phyloP scores from a whole-genome alignment of 2,329 filamentous ascomycete species.

The Ophiostoma triangulosporum region DNA sequence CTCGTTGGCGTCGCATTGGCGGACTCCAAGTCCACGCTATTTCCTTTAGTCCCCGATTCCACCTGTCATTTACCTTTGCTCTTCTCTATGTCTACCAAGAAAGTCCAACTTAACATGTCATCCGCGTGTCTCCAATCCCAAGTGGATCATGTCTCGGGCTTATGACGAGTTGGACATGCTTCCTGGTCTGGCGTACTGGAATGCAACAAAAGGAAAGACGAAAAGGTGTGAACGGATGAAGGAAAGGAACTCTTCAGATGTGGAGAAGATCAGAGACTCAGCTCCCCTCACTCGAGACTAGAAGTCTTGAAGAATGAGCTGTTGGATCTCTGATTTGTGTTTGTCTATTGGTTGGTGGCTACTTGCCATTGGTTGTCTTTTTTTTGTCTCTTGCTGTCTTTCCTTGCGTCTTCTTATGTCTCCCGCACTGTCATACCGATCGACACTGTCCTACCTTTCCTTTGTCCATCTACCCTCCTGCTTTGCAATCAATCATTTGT shows the following conservation, averaged over 20 bases:
- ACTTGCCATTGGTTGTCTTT: not conserved
- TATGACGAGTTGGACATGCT: not conserved
- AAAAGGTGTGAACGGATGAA: not conserved
- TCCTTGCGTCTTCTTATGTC: not conserved
- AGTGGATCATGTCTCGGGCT: not conserved
- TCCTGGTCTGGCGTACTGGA: not conserved
- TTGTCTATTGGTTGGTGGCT: not conserved
- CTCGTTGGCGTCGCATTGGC: not conserved
- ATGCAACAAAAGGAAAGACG: not conserved
- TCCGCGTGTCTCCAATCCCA: not conserved
- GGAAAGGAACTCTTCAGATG: not conserved
- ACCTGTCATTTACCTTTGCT: not conserved
- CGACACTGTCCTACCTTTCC: too few relatives aligned
- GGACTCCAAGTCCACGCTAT: not conserved
- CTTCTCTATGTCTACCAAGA: not conserved
- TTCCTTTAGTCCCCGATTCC: not conserved
- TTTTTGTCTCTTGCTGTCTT: not conserved
- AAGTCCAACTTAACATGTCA: not conserved
- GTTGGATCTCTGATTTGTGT: not conserved
- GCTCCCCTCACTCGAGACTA: not conserved
- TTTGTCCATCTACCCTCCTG: not conserved
- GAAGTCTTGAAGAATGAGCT: not conserved
- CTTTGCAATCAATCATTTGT: not conserved
- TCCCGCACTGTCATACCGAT: too few relatives aligned
- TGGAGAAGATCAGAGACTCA: not conserved